These are phyloP conservation scores for Salvia splendens DNA, from an alignment of 257 asterid species.

Conservation along the genomic window DNA sequence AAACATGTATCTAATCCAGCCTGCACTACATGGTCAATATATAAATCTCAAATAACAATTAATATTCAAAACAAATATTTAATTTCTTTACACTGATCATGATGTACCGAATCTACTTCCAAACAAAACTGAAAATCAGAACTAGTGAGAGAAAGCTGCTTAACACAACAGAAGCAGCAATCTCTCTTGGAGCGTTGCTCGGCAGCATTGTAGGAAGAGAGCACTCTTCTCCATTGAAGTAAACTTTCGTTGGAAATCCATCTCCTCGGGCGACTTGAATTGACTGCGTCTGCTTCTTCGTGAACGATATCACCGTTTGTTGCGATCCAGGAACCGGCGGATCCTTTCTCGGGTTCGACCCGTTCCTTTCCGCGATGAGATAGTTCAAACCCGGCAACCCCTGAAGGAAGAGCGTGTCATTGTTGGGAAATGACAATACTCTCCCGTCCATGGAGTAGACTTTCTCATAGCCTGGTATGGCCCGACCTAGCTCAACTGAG, in stretches of 20 bases:
- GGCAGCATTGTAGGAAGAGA: slow-evolving; percentile 65
- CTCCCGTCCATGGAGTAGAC: slow-evolving; percentile 60
- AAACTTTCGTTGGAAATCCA: slow-evolving; percentile 72
- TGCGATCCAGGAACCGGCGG: slow-evolving; percentile 64
- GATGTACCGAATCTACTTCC: neutral
- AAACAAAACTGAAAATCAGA: slow-evolving; percentile 30
- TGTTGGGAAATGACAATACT: slow-evolving; percentile 37
- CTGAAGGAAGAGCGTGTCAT: slow-evolving; percentile 50
- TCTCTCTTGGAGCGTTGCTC: slow-evolving; percentile 28
- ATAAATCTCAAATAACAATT: too few relatives aligned
- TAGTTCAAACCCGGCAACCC: slow-evolving; percentile 53
- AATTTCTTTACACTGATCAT: too few relatives aligned
- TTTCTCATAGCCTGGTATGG: slow-evolving; percentile 53
- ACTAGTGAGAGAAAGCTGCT: slow-evolving; percentile 33
- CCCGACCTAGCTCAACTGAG: slow-evolving; percentile 55
- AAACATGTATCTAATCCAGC: too few relatives aligned
- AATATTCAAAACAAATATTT: too few relatives aligned
- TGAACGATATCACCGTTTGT: slow-evolving; percentile 63
- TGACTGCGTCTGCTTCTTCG: slow-evolving; percentile 55
- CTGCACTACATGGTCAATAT: too few relatives aligned
- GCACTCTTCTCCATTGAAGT: slow-evolving; percentile 79
- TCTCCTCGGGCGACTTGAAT: slow-evolving; percentile 51
- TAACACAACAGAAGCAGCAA: slow-evolving; percentile 31
- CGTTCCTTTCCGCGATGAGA: slow-evolving; percentile 46
- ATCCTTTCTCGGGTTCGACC: slow-evolving; percentile 51